phyloP scores from a whole-genome alignment of 768 basidiomycete species.

The Phaeotremella fagi region DNA sequence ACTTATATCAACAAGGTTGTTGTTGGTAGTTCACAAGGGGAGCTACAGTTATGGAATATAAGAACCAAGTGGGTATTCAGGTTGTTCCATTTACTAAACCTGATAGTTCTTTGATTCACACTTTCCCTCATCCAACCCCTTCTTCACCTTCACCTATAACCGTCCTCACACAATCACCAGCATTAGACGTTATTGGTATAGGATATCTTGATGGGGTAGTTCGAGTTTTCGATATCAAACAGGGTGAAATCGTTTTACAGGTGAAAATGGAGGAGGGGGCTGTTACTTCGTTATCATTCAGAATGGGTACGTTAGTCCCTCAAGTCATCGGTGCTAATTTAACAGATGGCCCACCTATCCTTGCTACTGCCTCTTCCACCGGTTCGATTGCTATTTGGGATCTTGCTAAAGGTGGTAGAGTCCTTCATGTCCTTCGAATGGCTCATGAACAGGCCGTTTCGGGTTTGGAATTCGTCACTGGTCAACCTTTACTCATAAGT shows the following conservation, averaged over 20 bases:
- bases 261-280: slow-evolving; percentile 87
- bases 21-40: slow-evolving; percentile 73
- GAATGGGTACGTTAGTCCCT: slow-evolving; percentile 63
- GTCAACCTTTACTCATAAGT: slow-evolving; percentile 83
- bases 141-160: slow-evolving; percentile 58
- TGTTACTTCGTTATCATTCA: slow-evolving; percentile 71
- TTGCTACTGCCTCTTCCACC: slow-evolving; percentile 77
- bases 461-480: slow-evolving; percentile 83
- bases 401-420: slow-evolving; percentile 69
- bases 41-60: slow-evolving; percentile 90
- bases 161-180: slow-evolving; percentile 80
- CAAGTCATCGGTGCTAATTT: background rate
- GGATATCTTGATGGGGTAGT: slow-evolving; percentile 84
- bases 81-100: background rate
- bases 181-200: slow-evolving; percentile 92
- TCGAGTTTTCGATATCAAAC: slow-evolving; percentile 80
- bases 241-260: slow-evolving; percentile 80
- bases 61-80: slow-evolving; percentile 57
- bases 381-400: slow-evolving; percentile 95
- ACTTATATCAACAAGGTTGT: slow-evolving; percentile 96
- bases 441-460: slow-evolving; percentile 84
- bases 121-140: slow-evolving; percentile 60
- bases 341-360: slow-evolving; percentile 76
- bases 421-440: slow-evolving; percentile 77
- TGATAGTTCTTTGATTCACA: slow-evolving; percentile 72